phyloP scores from a whole-genome alignment of 2,329 filamentous ascomycete species.

The Aspergillus thermomutatus region DNA sequence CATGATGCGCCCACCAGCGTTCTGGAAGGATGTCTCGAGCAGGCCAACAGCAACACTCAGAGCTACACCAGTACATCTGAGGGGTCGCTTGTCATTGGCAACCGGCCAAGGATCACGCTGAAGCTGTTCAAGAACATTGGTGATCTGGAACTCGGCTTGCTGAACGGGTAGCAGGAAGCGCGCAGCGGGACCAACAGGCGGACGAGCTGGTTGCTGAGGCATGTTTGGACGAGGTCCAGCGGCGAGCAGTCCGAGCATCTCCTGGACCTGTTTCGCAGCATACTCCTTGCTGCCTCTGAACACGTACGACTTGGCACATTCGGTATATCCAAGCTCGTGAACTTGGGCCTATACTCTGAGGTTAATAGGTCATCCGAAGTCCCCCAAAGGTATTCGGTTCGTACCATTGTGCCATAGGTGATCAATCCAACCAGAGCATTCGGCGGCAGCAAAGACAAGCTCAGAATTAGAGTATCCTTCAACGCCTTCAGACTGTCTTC shows the following conservation, averaged over 20 bases:
- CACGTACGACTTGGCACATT: constrained; percentile 97
- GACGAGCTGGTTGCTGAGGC: constrained; percentile 69
- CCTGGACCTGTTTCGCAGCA: constrained; percentile 96
- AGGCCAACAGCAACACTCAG: constrained; percentile 90
- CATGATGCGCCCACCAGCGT: constrained; percentile 94
- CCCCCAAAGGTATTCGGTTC: constrained; percentile 18
- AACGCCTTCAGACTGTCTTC: constrained; percentile 65
- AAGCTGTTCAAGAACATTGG: constrained; percentile 89
- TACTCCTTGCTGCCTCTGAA: constrained; percentile 99
- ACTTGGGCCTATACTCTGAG: constrained; percentile 68
- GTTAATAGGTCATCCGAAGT: constrained; percentile 12
- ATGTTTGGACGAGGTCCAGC: constrained; percentile 70
- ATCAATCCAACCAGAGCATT: constrained; percentile 64
- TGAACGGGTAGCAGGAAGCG: constrained; percentile 92
- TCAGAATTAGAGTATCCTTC: constrained; percentile 66
- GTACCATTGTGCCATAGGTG: constrained; percentile 83
- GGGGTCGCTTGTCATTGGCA: constrained; percentile 81
- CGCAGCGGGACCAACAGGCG: constrained; percentile 73
- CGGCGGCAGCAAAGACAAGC: constrained; percentile 60
- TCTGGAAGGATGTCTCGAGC: constrained; percentile 92
- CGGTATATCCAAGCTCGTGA: constrained; percentile 95
- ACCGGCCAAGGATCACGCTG: constrained; percentile 98
- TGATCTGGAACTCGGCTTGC: constrained; percentile 95
- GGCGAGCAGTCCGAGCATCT: constrained; percentile 86
- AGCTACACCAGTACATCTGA: constrained; percentile 94